A percentile compares a stretch with the other conserved stretches of the same genome.
Conservation (phyloP, 2,329 filamentous ascomycete species). For the Paracoccidioides brasiliensis region DNA sequence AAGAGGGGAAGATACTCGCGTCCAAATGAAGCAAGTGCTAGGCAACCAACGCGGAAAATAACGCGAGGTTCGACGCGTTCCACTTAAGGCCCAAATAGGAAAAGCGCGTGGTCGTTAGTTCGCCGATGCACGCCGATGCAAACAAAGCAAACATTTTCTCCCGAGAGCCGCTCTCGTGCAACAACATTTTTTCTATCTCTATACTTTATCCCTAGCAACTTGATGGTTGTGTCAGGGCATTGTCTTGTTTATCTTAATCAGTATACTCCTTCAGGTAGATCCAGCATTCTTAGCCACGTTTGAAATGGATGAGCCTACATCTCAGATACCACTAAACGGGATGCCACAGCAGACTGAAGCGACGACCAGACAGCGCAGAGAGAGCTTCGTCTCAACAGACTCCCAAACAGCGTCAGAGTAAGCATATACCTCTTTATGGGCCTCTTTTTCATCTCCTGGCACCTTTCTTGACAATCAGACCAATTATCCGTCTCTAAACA, state of each 20-base stretch:
- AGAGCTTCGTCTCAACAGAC: constrained; percentile 38
- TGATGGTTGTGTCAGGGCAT: not conserved
- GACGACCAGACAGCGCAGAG: constrained; percentile 16
- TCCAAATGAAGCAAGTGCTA: not conserved
- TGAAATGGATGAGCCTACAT: constrained; percentile 2
- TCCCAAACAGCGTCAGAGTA: constrained; percentile 65
- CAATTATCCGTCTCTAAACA: not conserved
- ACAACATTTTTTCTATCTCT: too few species aligned
- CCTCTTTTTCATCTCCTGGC: not conserved
- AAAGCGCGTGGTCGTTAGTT: not conserved
- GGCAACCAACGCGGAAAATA: constrained; percentile 1
- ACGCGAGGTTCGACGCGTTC: constrained; percentile 9
- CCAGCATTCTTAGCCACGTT: not conserved
- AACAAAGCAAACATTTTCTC: constrained; percentile 17
- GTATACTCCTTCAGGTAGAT: not conserved
- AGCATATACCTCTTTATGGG: constrained; percentile 8
- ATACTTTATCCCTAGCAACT: too few species aligned
- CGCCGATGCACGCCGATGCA: constrained; percentile 8
- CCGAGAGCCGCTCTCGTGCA: not conserved
- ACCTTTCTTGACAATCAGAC: not conserved
- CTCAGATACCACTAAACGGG: not conserved
- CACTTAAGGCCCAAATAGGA: constrained; percentile 25
- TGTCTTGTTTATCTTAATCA: not conserved
- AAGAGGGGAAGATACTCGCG: not conserved
- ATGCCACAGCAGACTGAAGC: constrained; percentile 5